Conservation (phyloP, 2,329 filamentous ascomycete species). For the Helotiales sp. region DNA sequence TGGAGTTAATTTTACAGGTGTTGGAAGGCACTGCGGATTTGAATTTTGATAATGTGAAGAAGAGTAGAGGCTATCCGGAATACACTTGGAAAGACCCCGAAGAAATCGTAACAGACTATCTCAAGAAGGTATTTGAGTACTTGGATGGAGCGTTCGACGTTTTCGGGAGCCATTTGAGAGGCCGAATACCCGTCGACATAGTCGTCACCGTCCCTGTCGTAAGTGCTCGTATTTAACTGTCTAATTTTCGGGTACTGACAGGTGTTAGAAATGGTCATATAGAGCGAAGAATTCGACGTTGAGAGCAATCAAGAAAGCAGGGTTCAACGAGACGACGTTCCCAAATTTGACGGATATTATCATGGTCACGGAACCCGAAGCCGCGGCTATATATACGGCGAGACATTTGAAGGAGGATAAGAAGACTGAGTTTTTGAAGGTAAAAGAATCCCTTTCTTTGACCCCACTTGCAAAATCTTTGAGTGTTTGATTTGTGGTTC, state of each 20-base stretch:
- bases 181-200: slow-evolving; percentile 28
- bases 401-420: slow-evolving; percentile 25
- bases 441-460: no score
- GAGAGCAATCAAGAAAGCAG: slow-evolving; percentile 29
- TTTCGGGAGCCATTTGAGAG: slow-evolving; percentile 12
- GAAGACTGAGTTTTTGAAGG: slow-evolving; percentile 15
- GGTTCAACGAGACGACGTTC: slow-evolving; percentile 32
- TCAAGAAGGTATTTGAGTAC: slow-evolving; percentile 27
- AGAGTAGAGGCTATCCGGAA: slow-evolving; percentile 12
- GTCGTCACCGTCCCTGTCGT: slow-evolving; percentile 28
- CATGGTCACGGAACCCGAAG: slow-evolving; percentile 33
- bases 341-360: slow-evolving; percentile 29
- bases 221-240: background rate
- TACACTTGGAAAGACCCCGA: slow-evolving; percentile 31
- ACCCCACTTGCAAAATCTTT: no score
- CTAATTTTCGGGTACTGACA: background rate
- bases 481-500: no score
- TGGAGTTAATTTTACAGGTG: slow-evolving; percentile 29
- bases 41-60: slow-evolving; percentile 25
- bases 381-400: slow-evolving; percentile 33
- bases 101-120: slow-evolving; percentile 32
- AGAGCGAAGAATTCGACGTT: slow-evolving; percentile 33
- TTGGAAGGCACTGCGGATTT: slow-evolving; percentile 33
- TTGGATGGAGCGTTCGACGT: slow-evolving; percentile 15
- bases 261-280: slow-evolving; percentile 30